Percentiles rank a stretch among this genome's conserved stretches.
These are phyloP conservation scores for Tetraselmis chui DNA, from an alignment of 139 green algal species.

Conservation along the genomic window DNA sequence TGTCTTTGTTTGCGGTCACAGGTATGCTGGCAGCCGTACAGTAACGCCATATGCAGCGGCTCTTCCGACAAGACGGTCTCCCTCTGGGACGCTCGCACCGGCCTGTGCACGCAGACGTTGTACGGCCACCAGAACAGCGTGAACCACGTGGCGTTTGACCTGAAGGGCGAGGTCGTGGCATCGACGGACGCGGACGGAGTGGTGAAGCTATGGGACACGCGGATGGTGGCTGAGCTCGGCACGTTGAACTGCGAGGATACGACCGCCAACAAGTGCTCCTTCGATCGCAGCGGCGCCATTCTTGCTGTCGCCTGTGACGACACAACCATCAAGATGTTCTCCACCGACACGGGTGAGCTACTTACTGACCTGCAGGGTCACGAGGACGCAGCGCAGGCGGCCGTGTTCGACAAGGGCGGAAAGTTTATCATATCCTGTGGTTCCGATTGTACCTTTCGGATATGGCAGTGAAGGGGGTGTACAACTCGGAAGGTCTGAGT, in stretches of 20 bases:
- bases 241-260: constrained; percentile 41
- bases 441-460: constrained; percentile 58
- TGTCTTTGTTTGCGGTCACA: no score
- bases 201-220: constrained; percentile 78
- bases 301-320: constrained; percentile 65
- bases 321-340: constrained; percentile 42
- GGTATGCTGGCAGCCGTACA: constrained; percentile 69
- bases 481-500: no score
- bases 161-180: constrained; percentile 37
- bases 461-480: no score
- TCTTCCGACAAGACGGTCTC: constrained; percentile 79
- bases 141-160: constrained; percentile 59
- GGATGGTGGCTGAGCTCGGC: constrained; percentile 70
- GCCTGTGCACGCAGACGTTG: constrained; percentile 69
- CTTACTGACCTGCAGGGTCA: constrained; percentile 56
- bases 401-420: constrained; percentile 53
- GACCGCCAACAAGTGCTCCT: constrained; percentile 56
- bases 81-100: constrained; percentile 69
- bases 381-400: constrained; percentile 66
- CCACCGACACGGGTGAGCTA: constrained; percentile 30
- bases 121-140: constrained; percentile 76
- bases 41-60: constrained; percentile 43
- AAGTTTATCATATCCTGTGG: constrained; percentile 57
- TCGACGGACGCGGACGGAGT: constrained; percentile 68
- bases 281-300: constrained; percentile 54